Base-by-base conservation (phyloP, 768 basidiomycete genomes). In the Podaxis sp. region DNA sequence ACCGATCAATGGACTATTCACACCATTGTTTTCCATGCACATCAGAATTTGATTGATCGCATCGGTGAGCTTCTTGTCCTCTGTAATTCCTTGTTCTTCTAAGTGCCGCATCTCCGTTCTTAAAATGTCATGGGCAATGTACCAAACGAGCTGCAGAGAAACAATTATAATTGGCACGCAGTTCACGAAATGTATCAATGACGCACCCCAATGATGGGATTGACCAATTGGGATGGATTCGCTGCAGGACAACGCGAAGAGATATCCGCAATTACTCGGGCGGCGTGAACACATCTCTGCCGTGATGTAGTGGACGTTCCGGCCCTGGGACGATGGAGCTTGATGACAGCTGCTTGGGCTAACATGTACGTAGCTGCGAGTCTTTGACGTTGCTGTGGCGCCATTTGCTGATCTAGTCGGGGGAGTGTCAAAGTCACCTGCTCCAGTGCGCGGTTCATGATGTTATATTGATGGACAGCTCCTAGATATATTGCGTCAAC, bases 291-390 rank as follows among this genome's bases (percentile, higher is more conserved):
- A 24, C 61, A 62, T 28, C 30, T 55, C n/a, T 62, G 61, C 12
- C 61, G 40, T 5, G 61, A 46, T 6, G 61, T 62, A 40, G 24
- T 46, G 30, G 61, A 62, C 7, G 44, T 33, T 38, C 22, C 19
- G 30, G 52, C 61, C 22, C 44, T 56, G 13, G 52, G 53, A 12
- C 61, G 42, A n/a, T 62, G 61, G 24, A 72, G 59, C 54, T 69
- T 72, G 55, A 78, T 76, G 12, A 69, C 73, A 24, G 79, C 77
- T 11, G 69, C 68, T 36, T 74, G 72, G 5, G 72, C 69, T 52
- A 79, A 68, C 51, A 76, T 72, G 44, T 77, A 73, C 15, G 71
- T 74, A 22, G 73, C 68, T 17, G 74, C 26, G 17, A 77, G 66
- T 48, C 66, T 64, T 3, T 75, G 71, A 15, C 53, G 63, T 19